These are phyloP conservation scores for Arxiozyma heterogenica DNA, from an alignment of 1,139 yeast genomes.

Conservation along the genomic window DNA sequence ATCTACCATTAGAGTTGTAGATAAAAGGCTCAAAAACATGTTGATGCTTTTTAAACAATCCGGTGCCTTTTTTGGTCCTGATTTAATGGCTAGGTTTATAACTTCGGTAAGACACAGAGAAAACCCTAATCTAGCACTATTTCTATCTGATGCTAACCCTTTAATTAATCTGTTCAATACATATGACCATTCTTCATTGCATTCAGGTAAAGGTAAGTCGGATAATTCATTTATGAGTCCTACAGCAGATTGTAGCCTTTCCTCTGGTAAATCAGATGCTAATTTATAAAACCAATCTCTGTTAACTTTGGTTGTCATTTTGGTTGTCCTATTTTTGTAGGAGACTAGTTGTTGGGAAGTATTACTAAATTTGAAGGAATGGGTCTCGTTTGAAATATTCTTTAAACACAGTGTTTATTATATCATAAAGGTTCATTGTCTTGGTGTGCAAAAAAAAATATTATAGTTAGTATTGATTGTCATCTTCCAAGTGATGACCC, in stretches of 20 bases:
- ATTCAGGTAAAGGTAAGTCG: conserved; percentile 28
- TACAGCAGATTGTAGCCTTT: conserved; percentile 66
- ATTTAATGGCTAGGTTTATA: conserved; percentile 35
- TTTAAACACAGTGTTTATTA: too few species aligned
- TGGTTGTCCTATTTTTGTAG: neutral
- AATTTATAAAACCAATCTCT: conserved; percentile 70
- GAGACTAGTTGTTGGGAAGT: neutral
- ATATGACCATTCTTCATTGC: conserved; percentile 65
- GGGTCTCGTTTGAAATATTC: too few species aligned
- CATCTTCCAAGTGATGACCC: neutral
- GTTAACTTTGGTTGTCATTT: conserved; percentile 36
- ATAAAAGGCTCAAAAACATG: conserved; percentile 34
- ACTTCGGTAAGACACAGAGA: conserved; percentile 83
- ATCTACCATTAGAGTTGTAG: conserved; percentile 33
- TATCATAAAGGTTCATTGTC: neutral
- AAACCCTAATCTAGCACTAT: conserved; percentile 78
- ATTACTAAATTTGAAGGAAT: neutral
- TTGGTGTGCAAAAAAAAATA: neutral
- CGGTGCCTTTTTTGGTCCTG: conserved; percentile 18
- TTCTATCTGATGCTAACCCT: conserved; percentile 76
- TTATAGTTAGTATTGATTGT: neutral
- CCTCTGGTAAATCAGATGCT: conserved; percentile 67
- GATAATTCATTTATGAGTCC: conserved; percentile 50
- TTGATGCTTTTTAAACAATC: conserved; percentile 20
- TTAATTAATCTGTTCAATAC: conserved; percentile 68